Base-by-base conservation (phyloP, 352 stramenopile species). In the Phytopythium litorale region DNA sequence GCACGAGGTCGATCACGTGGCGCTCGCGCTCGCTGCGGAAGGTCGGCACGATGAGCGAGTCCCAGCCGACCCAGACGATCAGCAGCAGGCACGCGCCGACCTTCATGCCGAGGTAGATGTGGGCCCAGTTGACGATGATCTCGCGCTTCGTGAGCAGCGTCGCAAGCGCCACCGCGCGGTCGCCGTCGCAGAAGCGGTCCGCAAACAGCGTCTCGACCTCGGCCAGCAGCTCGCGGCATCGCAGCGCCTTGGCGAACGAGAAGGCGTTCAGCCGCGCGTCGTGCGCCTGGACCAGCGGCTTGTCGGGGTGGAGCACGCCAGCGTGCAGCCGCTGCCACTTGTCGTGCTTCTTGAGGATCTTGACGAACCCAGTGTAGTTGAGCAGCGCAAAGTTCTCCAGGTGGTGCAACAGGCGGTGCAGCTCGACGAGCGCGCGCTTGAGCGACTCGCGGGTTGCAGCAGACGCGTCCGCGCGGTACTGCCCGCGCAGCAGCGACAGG, bases 301-400 rank as follows among this genome's bases (percentile, higher is more conserved):
- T 67, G 23, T 84, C 70, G 2, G 72, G 72, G 49, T 72, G 42
- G 16, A 57, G 53, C 43, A 73, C 64, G 38, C 72, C 76, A 0
- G 55, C 21, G 28, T 60, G 55, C 35, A 51, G 37, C 15, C 28
- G 37, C 55, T 50, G 40, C 55, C 37, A 51, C 56, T 98, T 98
- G 72, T 98, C 95, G 70, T 98, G 91, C 60, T 98, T 98, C 70
- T 99, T 99, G 33, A 98, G 68, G 65, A 99, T 98, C 73, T 99
- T 99, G 23, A 99, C 84, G 69, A 99, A 98, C 16, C 89, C 97
- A 0, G 97, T 99, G 74, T 98, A 99, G 66, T 99, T 99, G 58
- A 99, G 85, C 63, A 99, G 91, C 32, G 92, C 85, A 80, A 97
- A 99, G 73, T 99, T 99, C 38, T 97, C 78, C 56, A 99, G 79